These are phyloP conservation scores for Phytophthora pinifolia DNA, from an alignment of 352 stramenopile genomes.

Conservation along the genomic window DNA sequence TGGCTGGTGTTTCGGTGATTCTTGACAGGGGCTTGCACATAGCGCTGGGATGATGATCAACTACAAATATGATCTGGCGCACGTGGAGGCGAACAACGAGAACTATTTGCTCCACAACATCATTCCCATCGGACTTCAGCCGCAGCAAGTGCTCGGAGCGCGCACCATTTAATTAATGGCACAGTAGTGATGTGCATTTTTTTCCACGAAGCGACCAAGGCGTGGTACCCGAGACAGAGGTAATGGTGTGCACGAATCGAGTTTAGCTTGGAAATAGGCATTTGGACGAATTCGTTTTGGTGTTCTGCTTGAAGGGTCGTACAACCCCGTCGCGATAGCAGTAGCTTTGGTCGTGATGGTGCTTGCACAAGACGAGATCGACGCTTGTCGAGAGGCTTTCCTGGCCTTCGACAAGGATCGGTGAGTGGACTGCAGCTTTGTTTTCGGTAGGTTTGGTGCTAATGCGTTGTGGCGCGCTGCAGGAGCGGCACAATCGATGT, in stretches of 20 bases:
- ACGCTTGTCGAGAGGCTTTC: slow-evolving; percentile 96
- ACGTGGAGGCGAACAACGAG: slow-evolving; percentile 82
- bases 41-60: slow-evolving; percentile 86
- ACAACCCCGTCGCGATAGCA: not conserved
- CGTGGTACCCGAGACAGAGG: not conserved
- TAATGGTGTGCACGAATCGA: not conserved
- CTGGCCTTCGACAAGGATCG: slow-evolving; percentile 97
- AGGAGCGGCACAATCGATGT: slow-evolving; percentile 96
- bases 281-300: slow-evolving; percentile 11
- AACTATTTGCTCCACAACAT: slow-evolving; percentile 80
- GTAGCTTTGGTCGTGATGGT: slow-evolving; percentile 45
- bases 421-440: slow-evolving; percentile 20
- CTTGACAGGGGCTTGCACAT: slow-evolving; percentile 56
- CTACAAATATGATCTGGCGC: slow-evolving; percentile 83
- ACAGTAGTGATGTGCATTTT: not conserved
- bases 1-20: slow-evolving; percentile 3
- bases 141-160: slow-evolving; percentile 46
- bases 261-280: not conserved
- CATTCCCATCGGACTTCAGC: slow-evolving; percentile 74
- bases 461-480: not conserved
- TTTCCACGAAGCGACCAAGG: not conserved
- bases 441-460: not conserved
- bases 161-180: slow-evolving; percentile 17
- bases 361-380: slow-evolving; percentile 96
- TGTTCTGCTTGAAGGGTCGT: slow-evolving; percentile 23